Base-by-base conservation (phyloP, 345 rosid genomes). In the Syzygium aromaticum region DNA sequence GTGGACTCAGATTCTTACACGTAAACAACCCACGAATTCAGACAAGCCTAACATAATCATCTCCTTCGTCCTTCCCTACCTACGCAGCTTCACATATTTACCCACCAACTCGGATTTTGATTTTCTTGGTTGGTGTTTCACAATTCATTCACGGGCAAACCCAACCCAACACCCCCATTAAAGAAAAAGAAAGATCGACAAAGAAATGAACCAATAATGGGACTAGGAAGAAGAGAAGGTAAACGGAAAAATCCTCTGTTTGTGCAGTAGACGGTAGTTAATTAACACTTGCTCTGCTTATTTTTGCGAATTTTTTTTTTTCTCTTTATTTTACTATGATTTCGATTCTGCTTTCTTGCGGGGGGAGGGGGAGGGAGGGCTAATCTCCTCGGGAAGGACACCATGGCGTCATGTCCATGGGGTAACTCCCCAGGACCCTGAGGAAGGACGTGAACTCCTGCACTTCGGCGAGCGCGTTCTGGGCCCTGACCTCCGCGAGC, bases 401-500 rank as follows among this genome's bases (percentile, higher is more conserved):
- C 94, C 94, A 92, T 1, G 94, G 93, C 0, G 94, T 92, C 94
- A 92, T 92, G 87, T 92, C 94, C 92, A 91, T 92, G 3, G 94
- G 94, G 54, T 92, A 92, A 77, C 94, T 92, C 16, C 94, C 94
- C 85, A 92, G 64, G 13, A 92, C 94, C 88, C 94, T 86, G 87
- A 92, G 88, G 90, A 92, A 92, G 19, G 94, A 92, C 12, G 94
- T 91, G 92, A 92, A 92, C 86, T 92, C 94, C 88, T 92, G 94
- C 52, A 92, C 94, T 85, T 92, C 94, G 38, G 94, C 92, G 84
- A 92, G 88, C 22, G 94, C 94, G 67, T 92, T 91, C 87, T 92
- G 94, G 11, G 93, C 93, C 83, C 93, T 86, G 54, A 86, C 90
- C 56, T 91, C 94, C 21, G 94, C 94, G 91, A 92, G 87, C 3